A percentile compares a stretch with the other conserved stretches of the same genome.
Conservation (phyloP, 345 rosid species). For the Eucalyptus fibrosa region DNA sequence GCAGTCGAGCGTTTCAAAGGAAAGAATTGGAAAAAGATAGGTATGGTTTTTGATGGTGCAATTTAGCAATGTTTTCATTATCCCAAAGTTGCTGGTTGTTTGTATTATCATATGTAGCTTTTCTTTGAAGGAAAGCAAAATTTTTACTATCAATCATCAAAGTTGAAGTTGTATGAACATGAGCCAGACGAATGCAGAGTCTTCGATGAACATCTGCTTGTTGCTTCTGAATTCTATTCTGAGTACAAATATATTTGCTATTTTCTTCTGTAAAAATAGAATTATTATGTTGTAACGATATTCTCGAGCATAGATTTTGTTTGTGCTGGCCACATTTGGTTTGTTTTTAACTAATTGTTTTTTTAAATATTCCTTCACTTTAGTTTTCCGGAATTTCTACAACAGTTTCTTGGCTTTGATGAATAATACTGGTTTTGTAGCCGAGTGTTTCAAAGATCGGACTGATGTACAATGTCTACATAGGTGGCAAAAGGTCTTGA, state of each 20-base stretch:
- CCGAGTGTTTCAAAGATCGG: conserved; percentile 97
- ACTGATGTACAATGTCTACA: conserved; percentile 99
- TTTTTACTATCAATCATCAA: background rate
- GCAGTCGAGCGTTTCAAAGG: conserved; percentile 96
- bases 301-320: background rate
- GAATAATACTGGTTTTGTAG: conserved; percentile 30
- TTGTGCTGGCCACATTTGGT: background rate
- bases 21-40: conserved; percentile 99
- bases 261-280: background rate
- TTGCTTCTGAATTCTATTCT: background rate
- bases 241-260: background rate
- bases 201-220: background rate
- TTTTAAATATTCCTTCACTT: background rate
- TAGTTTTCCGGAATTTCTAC: background rate
- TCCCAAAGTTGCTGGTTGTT: background rate
- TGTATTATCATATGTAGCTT: background rate
- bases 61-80: background rate
- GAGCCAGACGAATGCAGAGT: background rate
- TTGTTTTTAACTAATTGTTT: background rate
- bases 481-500: conserved; percentile 99
- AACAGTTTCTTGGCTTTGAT: conserved; percentile 3
- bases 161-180: background rate
- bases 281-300: background rate
- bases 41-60: conserved; percentile 12
- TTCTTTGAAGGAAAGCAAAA: background rate